phyloP scores from a whole-genome alignment of 2,329 filamentous ascomycete genomes.

The Mycocentrospora acerina region DNA sequence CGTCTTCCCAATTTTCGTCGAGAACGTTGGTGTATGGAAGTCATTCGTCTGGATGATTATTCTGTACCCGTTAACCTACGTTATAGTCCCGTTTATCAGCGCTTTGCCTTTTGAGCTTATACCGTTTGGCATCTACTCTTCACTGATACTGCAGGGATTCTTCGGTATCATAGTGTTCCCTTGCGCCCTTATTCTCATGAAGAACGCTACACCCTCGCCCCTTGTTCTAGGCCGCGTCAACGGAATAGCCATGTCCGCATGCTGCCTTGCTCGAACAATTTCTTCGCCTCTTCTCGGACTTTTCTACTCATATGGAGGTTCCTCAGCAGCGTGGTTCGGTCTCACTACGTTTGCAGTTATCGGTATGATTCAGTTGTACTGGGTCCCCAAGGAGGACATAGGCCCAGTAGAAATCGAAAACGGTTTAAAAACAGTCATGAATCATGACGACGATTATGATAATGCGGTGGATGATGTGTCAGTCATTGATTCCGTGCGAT shows the following conservation, averaged over 20 bases:
- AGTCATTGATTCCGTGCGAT: constrained; percentile 29
- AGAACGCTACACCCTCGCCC: constrained; percentile 67
- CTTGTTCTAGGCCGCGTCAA: constrained; percentile 69
- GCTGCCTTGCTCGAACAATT: constrained; percentile 68
- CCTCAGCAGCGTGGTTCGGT: constrained; percentile 62
- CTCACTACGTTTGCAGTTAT: constrained; percentile 57
- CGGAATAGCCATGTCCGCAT: constrained; percentile 65
- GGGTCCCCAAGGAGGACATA: constrained; percentile 53
- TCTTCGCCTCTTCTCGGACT: constrained; percentile 68
- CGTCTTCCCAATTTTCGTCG: constrained; percentile 67
- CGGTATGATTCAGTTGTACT: constrained; percentile 58
- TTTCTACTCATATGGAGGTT: constrained; percentile 64
- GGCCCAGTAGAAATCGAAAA: constrained; percentile 35
- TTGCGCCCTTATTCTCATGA: constrained; percentile 71
- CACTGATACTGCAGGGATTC: constrained; percentile 65
- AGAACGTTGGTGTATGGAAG: constrained; percentile 66
- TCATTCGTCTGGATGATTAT: constrained; percentile 66
- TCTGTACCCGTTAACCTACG: constrained; percentile 66
- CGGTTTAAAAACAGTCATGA: constrained; percentile 31
- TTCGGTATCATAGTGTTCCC: constrained; percentile 69
- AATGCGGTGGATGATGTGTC: constrained; percentile 31
- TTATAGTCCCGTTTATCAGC: constrained; percentile 68
- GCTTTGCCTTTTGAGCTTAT: constrained; percentile 56
- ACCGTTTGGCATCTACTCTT: constrained; percentile 64
- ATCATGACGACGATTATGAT: constrained; percentile 20